phyloP scores from a whole-genome alignment of 2,329 filamentous ascomycete species.

The Diplodia sapinea region DNA sequence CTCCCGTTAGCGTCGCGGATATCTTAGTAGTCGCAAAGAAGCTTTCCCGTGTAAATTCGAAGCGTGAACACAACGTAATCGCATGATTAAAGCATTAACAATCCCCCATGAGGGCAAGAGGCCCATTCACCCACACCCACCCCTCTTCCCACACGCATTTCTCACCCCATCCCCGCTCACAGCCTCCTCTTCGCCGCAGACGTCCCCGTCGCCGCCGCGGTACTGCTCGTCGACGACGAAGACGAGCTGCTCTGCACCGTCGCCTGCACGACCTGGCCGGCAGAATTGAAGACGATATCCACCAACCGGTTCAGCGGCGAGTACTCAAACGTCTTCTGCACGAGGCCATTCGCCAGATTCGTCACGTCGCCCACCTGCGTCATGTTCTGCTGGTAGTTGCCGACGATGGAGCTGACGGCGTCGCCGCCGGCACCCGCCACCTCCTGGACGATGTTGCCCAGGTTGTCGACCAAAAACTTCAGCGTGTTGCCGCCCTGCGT shows the following conservation, averaged over 20 bases:
- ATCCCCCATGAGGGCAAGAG: neutral
- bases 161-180: neutral
- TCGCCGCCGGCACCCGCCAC: constrained; percentile 56
- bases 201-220: constrained; percentile 39
- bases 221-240: constrained; percentile 34
- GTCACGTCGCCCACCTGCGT: constrained; percentile 54
- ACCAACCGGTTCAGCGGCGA: constrained; percentile 58
- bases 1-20: neutral
- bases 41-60: neutral
- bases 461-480: constrained; percentile 65
- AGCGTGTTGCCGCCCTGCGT: constrained; percentile 61
- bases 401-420: constrained; percentile 60
- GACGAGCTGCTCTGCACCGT: constrained; percentile 43
- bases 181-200: constrained; percentile 36
- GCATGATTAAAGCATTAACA: neutral
- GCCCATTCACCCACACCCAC: neutral
- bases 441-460: constrained; percentile 68
- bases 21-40: neutral
- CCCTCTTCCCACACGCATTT: too few species aligned
- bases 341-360: constrained; percentile 47
- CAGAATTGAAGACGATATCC: constrained; percentile 61
- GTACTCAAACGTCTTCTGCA: constrained; percentile 61
- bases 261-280: constrained; percentile 62
- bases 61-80: neutral
- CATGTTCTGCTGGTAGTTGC: constrained; percentile 65